Conservation (phyloP, 495 filamentous ascomycete species). For the Daldinia concentrica region DNA sequence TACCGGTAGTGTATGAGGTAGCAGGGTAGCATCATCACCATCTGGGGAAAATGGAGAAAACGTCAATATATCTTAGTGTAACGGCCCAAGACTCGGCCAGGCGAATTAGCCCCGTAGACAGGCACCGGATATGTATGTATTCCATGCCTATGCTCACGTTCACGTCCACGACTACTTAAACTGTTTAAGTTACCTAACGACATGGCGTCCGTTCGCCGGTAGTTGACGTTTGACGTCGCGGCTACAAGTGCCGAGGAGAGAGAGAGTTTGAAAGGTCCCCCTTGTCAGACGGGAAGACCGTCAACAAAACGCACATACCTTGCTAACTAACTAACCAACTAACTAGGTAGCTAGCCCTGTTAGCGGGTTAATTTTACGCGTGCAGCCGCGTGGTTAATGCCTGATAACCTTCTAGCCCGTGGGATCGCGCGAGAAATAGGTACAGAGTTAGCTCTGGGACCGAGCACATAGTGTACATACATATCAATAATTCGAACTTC, state of each 20-base stretch:
- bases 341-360: not conserved
- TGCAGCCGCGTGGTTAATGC: not conserved
- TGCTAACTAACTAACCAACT: not conserved
- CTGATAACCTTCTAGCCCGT: not conserved
- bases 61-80: conserved; percentile 28
- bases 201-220: conserved; percentile 4
- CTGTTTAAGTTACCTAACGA: conserved; percentile 35
- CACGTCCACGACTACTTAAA: not conserved
- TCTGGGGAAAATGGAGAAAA: conserved; percentile 32
- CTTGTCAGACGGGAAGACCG: conserved; percentile 1
- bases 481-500: not conserved
- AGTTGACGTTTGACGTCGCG: conserved; percentile 10
- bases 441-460: not conserved
- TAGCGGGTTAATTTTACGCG: not conserved
- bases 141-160: not conserved
- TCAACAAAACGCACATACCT: not conserved
- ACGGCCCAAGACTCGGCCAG: conserved; percentile 5
- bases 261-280: conserved; percentile 1
- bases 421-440: not conserved
- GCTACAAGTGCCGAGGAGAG: conserved; percentile 20
- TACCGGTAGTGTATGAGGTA: not conserved
- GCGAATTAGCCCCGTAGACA: conserved; percentile 10
- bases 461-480: too few relatives aligned
- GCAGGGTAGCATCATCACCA: conserved; percentile 13
- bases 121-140: not conserved